These are phyloP conservation scores for Dictyostelium citrinum DNA, from an alignment of 78 protist genomes.

Conservation along the genomic window DNA sequence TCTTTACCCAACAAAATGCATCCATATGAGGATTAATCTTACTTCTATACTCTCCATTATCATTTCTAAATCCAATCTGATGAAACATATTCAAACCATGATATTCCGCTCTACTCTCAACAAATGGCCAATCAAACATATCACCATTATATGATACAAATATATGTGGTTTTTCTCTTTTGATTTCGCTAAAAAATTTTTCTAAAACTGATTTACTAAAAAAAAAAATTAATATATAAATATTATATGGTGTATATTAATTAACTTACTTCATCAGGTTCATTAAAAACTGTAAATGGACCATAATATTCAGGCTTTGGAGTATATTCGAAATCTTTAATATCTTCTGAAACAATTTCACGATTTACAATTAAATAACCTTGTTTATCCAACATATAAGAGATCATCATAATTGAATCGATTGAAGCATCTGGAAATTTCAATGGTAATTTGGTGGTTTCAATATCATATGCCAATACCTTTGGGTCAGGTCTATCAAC, in stretches of 20 bases:
- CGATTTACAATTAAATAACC: slow-evolving; percentile 97
- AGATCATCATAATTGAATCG: slow-evolving; percentile 98
- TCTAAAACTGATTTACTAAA: slow-evolving; percentile 55
- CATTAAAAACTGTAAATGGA: slow-evolving; percentile 94
- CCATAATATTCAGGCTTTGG: slow-evolving; percentile 96
- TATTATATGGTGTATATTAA: no score
- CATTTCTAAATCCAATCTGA: slow-evolving; percentile 84
- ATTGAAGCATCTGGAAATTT: slow-evolving; percentile 95
- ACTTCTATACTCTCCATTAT: slow-evolving; percentile 74
- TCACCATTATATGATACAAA: slow-evolving; percentile 99
- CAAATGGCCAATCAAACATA: slow-evolving; percentile 99
- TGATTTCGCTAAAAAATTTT: slow-evolving; percentile 88
- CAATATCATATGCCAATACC: slow-evolving; percentile 99
- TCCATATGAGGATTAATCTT: slow-evolving; percentile 94
- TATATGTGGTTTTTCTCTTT: slow-evolving; percentile 88
- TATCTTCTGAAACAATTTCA: slow-evolving; percentile 94
- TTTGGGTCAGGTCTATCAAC: slow-evolving; percentile 90
- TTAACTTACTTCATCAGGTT: slow-evolving; percentile 76
- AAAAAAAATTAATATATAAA: neutral
- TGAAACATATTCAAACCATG: slow-evolving; percentile 81
- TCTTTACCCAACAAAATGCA: slow-evolving; percentile 98
- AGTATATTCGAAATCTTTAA: slow-evolving; percentile 96
- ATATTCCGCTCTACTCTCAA: slow-evolving; percentile 89
- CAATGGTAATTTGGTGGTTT: slow-evolving; percentile 96
- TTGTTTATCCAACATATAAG: slow-evolving; percentile 97